Conservation (phyloP, 139 green algal species). For the Volvox africanus region DNA sequence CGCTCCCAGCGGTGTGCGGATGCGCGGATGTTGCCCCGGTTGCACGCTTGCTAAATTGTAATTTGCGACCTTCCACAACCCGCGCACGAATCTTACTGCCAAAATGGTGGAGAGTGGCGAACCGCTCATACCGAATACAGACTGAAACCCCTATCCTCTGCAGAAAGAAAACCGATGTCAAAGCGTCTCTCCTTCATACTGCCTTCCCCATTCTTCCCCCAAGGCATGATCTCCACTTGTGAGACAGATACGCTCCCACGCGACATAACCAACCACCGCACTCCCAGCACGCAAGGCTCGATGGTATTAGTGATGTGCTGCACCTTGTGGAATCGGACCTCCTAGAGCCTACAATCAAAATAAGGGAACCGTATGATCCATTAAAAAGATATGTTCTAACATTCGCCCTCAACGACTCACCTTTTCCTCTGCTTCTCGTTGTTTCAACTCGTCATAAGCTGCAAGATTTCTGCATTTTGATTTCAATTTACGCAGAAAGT, state of each 20-base stretch:
- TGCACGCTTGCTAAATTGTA: background rate
- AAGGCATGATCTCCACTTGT: too few relatives aligned
- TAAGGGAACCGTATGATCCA: background rate
- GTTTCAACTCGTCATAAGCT: background rate
- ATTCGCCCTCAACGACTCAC: background rate
- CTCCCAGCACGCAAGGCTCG: too few relatives aligned
- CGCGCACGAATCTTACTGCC: too few relatives aligned
- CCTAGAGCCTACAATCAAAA: constrained; percentile 24
- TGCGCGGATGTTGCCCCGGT: constrained; percentile 5
- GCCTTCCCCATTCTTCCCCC: too few relatives aligned
- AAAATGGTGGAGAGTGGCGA: background rate
- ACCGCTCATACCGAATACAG: too few relatives aligned
- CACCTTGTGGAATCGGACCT: background rate
- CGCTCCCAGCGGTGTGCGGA: background rate
- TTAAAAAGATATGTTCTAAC: background rate
- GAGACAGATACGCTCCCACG: too few relatives aligned
- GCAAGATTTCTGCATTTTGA: constrained; percentile 28
- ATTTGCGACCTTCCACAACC: background rate
- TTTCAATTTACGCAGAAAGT: background rate
- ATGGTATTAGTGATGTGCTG: constrained; percentile 5
- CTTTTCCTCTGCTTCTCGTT: background rate
- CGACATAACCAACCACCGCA: too few relatives aligned
- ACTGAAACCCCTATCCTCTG: too few relatives aligned
- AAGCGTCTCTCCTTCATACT: too few relatives aligned
- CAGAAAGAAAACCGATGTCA: too few relatives aligned